phyloP scores from a whole-genome alignment of 257 asterid genomes.

The Solanum pinnatisectum region DNA sequence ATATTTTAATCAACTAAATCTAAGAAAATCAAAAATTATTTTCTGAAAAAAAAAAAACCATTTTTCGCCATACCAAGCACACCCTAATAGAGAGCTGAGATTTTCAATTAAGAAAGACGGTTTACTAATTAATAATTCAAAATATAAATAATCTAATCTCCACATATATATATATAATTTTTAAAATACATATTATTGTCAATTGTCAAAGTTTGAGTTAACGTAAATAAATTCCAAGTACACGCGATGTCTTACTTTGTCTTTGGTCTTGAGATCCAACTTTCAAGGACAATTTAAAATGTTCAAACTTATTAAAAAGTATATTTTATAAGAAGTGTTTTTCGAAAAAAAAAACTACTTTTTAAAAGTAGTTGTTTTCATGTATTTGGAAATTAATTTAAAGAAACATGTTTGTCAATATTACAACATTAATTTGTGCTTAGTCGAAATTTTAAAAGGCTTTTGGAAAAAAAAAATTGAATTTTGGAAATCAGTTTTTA shows the following conservation, averaged over 20 bases:
- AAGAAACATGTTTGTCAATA: background rate
- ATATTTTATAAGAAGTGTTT: background rate
- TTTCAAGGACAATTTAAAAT: background rate
- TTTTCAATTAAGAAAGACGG: background rate
- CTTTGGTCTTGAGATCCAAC: background rate
- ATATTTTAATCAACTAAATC: background rate
- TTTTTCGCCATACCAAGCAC: background rate
- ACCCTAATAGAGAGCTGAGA: background rate
- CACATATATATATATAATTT: background rate
- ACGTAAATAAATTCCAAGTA: background rate
- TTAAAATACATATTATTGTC: background rate
- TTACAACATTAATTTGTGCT: background rate
- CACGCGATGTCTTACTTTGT: background rate
- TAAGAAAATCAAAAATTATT: background rate
- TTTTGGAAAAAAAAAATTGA: too few species aligned
- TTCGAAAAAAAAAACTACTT: background rate
- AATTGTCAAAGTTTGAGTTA: background rate
- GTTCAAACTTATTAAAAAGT: background rate
- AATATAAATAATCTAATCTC: background rate
- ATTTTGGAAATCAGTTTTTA: background rate
- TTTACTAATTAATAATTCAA: background rate
- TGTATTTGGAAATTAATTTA: background rate
- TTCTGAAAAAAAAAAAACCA: too few species aligned
- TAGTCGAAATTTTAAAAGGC: background rate
- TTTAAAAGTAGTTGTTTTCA: too few species aligned